phyloP scores from a whole-genome alignment of 805 yeast genomes.

The Candida multigemmis region DNA sequence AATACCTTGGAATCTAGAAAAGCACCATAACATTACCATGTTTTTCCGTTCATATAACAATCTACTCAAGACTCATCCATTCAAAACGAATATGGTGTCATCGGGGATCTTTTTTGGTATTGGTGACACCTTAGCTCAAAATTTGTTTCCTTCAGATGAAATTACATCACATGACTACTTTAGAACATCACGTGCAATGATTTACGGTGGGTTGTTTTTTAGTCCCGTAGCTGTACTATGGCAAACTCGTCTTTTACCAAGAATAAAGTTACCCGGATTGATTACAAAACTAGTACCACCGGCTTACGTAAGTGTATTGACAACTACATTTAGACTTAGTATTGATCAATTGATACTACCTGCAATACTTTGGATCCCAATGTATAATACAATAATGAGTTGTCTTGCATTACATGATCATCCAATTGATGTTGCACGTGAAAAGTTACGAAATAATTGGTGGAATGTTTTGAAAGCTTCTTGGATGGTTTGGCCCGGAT shows the following conservation, averaged over 20 bases:
- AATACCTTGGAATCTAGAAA: not conserved
- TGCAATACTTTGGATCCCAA: slow-evolving; percentile 31
- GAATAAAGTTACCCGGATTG: slow-evolving; percentile 26
- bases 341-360: slow-evolving; percentile 30
- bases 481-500: slow-evolving; percentile 36
- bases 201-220: slow-evolving; percentile 28
- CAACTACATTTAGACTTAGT: slow-evolving; percentile 13
- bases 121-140: slow-evolving; percentile 36
- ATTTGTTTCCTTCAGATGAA: slow-evolving; percentile 23
- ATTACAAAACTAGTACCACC: slow-evolving; percentile 17
- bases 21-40: slow-evolving; percentile 2
- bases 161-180: slow-evolving; percentile 12
- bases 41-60: slow-evolving; percentile 12
- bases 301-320: slow-evolving; percentile 6
- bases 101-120: slow-evolving; percentile 40
- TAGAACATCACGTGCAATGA: slow-evolving; percentile 26
- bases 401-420: slow-evolving; percentile 24
- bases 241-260: slow-evolving; percentile 29
- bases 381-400: slow-evolving; percentile 31
- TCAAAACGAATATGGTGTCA: slow-evolving; percentile 42
- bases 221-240: slow-evolving; percentile 31
- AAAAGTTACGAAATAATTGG: slow-evolving; percentile 28
- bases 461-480: slow-evolving; percentile 29
- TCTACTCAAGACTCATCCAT: slow-evolving; percentile 37
- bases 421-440: slow-evolving; percentile 20